phyloP scores from a whole-genome alignment of 2,329 filamentous ascomycete species.

The Ophiostoma sp. region DNA sequence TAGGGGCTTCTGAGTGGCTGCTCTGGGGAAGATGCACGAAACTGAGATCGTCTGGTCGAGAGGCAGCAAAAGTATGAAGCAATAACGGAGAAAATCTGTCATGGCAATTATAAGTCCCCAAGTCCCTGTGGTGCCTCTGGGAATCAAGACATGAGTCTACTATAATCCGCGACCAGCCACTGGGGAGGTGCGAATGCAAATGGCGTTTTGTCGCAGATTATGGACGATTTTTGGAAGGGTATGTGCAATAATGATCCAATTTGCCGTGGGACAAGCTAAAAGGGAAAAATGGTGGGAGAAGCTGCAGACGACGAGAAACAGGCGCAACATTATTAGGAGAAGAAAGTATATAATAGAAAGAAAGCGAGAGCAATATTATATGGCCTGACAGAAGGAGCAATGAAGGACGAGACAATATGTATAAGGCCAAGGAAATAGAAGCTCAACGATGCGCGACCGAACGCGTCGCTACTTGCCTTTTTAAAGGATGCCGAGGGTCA shows the following conservation, averaged over 20 bases:
- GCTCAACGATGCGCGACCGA: background rate
- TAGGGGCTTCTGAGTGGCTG: constrained; percentile 9
- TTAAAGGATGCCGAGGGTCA: background rate
- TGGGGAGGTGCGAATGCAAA: background rate
- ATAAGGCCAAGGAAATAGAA: background rate
- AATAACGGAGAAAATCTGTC: background rate
- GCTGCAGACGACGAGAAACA: background rate
- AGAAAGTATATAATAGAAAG: background rate
- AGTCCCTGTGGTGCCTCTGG: background rate
- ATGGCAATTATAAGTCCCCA: background rate
- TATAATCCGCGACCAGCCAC: background rate
- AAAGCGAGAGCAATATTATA: background rate
- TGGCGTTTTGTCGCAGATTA: constrained; percentile 8
- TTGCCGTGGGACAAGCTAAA: background rate
- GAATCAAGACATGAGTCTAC: background rate
- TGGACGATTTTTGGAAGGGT: background rate
- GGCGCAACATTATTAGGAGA: background rate
- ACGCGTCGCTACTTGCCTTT: background rate
- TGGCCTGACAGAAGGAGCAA: background rate
- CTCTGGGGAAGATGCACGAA: background rate
- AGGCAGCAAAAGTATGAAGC: background rate
- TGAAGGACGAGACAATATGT: background rate
- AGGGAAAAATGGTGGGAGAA: background rate
- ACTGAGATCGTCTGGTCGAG: background rate
- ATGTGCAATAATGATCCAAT: background rate